phyloP scores from a whole-genome alignment of 2,329 filamentous ascomycete species.

The Sporothrix mexicana region DNA sequence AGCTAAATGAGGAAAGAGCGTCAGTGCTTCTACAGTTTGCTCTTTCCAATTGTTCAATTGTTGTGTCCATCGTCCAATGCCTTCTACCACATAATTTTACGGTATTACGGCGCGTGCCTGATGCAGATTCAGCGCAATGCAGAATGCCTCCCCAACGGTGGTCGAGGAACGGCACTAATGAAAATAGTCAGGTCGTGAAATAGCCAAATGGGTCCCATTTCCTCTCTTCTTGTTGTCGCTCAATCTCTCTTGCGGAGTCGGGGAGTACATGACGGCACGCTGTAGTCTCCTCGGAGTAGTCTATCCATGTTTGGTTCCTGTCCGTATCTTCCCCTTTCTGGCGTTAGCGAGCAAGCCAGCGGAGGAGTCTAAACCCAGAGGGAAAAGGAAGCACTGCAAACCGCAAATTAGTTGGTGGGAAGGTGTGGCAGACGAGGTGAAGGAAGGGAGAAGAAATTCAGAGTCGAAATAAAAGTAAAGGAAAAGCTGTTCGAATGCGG shows the following conservation, averaged over 20 bases:
- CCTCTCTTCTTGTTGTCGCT: background rate
- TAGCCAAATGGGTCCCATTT: constrained; percentile 3
- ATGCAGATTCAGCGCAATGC: constrained; percentile 21
- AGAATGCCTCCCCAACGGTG: constrained; percentile 17
- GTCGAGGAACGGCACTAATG: constrained; percentile 5
- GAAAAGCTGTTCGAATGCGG: constrained; percentile 9
- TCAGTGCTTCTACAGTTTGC: background rate
- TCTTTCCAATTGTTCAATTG: background rate
- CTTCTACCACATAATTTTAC: background rate
- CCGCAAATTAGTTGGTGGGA: constrained; percentile 9
- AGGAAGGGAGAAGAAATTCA: background rate
- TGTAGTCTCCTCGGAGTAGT: constrained; percentile 22
- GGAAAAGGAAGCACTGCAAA: constrained; percentile 6
- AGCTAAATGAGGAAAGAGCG: constrained; percentile 5
- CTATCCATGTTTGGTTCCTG: constrained; percentile 17
- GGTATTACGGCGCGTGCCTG: background rate
- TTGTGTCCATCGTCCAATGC: too few relatives aligned
- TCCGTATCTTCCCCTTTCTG: background rate
- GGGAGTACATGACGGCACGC: constrained; percentile 5
- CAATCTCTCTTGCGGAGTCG: constrained; percentile 23
- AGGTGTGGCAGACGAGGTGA: background rate
- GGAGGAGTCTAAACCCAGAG: constrained; percentile 7
- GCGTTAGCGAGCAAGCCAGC: constrained; percentile 8
- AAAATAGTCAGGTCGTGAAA: background rate
- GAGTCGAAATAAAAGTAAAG: background rate